Evolutionary conservation across 1,139 yeast species (phyloP), one percentile per base, ranked within the genome.

Genomic region (Saccharomyces hybrid): DNA sequence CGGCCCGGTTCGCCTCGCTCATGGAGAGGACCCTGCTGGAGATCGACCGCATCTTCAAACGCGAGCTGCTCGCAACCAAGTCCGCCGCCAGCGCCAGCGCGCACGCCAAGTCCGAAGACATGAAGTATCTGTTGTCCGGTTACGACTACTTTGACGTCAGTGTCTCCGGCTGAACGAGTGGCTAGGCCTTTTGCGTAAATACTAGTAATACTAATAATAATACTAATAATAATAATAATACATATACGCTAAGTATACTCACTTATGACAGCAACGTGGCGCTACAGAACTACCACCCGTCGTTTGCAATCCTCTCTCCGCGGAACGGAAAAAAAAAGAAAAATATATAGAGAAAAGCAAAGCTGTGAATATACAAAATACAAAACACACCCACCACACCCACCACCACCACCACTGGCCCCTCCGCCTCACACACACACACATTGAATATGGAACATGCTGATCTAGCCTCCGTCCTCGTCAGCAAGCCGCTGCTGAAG

Each of bases 1-100:
- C 97, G 1, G 76, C 79, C 59, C 79, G 97, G 70, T 87, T 88
- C 67, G 78, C 88, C 60, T 56, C 72, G 55, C 49, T 67, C 44
- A 62, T 67, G 42, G 69, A 65, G 47, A 61, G 59, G 54, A 64
- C 70, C 5, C 57, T 68, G 30, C 52, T 61, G 13, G 71, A 67
- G 52, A 57, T 67, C 8, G 63, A 63, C 49, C 64, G 65, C 48
- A 58, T 65, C 11, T 61, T 61, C 54, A 56, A 58, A 32, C 59
- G 65, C 38, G 50, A 28, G 13, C 13, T 9, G n/a, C 49, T 49
- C 26, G 50, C 48, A 31, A 47, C 28, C 1, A 48, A 42, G 34
- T 50, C 20, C 11, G 42, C 23, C 5, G 42, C 23, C 13, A 14
- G 23, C 1, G 25, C 34, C 34, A 13, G 34, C 6, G 42, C 23